Conservation (phyloP, 441 rosid genomes). For the Lepidium campestre region DNA sequence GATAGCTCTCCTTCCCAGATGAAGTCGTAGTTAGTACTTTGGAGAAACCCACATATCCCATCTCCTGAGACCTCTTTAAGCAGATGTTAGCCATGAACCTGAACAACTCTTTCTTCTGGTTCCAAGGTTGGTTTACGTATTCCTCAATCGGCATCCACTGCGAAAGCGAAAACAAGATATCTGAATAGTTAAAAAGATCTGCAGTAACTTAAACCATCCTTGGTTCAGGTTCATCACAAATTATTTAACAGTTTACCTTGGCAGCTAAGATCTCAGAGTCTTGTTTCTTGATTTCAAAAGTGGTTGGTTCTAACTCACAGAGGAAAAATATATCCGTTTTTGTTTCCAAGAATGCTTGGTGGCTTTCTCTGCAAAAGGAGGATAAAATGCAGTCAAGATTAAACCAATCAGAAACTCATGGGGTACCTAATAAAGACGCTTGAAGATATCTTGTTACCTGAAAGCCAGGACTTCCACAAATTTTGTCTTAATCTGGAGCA, state of each 20-base stretch:
- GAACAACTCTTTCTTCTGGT: constrained; percentile 31
- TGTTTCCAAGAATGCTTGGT: constrained; percentile 38
- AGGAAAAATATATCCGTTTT: constrained; percentile 54
- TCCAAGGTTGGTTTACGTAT: constrained; percentile 41
- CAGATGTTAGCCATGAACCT: constrained; percentile 46
- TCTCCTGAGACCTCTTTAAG: constrained; percentile 23
- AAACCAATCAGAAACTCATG: neutral
- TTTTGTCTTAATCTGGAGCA: constrained; percentile 39
- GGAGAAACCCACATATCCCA: neutral
- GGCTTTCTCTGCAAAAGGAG: constrained; percentile 50
- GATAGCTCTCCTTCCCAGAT: neutral
- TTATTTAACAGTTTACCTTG: constrained; percentile 29
- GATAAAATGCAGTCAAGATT: neutral
- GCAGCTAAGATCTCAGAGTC: constrained; percentile 47
- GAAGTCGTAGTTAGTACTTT: neutral
- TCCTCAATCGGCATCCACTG: constrained; percentile 68
- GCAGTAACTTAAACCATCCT: neutral
- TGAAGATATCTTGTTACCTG: constrained; percentile 32
- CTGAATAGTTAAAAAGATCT: neutral
- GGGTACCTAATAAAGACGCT: neutral
- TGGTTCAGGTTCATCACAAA: neutral
- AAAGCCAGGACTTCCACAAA: constrained; percentile 55
- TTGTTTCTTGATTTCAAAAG: constrained; percentile 41
- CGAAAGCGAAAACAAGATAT: neutral
- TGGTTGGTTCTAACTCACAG: constrained; percentile 42